Evolutionary conservation across 176 grass and related monocot species (phyloP).

Genomic region (Avena insularis): DNA sequence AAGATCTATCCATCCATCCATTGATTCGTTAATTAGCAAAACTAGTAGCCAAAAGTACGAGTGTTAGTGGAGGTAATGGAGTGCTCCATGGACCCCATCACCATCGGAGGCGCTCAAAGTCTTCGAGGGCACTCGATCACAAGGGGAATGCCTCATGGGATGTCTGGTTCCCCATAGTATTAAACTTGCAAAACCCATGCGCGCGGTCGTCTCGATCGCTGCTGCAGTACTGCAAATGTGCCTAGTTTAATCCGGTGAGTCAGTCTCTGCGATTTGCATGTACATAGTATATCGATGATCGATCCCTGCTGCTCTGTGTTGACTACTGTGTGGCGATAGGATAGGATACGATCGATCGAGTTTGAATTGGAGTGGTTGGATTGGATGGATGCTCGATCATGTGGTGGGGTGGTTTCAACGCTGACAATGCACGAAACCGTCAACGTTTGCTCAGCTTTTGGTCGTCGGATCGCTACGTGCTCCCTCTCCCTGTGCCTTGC

Average conservation of each 20-base stretch:
- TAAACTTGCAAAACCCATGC: background rate
- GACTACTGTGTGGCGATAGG: background rate
- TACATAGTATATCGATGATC: background rate
- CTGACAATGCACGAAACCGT: constrained; percentile 47
- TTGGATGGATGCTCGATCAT: background rate
- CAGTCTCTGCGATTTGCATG: background rate
- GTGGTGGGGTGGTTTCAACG: constrained; percentile 35
- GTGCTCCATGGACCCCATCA: constrained; percentile 23
- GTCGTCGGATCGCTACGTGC: background rate
- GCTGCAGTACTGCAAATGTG: background rate
- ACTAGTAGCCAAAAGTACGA: background rate
- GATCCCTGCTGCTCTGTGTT: background rate
- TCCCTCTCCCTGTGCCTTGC: background rate
- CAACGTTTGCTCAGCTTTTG: constrained; percentile 41
- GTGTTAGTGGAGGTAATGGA: constrained; percentile 47
- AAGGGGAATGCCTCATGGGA: constrained; percentile 56
- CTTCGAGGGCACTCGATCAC: constrained; percentile 41
- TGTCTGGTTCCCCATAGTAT: background rate
- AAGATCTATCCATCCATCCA: background rate
- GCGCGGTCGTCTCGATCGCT: constrained; percentile 20
- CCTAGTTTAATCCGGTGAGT: background rate
- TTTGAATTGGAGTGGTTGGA: constrained; percentile 40
- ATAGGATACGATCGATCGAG: background rate
- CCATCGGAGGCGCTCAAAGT: background rate
- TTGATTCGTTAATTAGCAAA: background rate